These are phyloP conservation scores for Pseudogymnoascus sp. DNA, from an alignment of 2,329 filamentous ascomycete genomes.

Conservation along the genomic window DNA sequence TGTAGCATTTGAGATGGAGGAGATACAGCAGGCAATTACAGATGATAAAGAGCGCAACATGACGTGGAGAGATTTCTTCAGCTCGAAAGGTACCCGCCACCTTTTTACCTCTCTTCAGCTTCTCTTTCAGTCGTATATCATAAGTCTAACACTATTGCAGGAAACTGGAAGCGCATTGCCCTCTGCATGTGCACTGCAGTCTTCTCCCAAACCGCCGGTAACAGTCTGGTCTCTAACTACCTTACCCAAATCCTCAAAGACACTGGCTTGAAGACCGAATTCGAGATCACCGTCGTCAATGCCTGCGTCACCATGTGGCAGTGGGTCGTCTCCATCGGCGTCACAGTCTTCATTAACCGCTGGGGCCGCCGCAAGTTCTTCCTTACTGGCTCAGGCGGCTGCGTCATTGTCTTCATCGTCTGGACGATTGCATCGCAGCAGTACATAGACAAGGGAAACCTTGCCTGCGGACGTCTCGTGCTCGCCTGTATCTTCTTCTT, in stretches of 20 bases:
- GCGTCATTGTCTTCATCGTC: conserved; percentile 27
- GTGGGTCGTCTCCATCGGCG: conserved; percentile 33
- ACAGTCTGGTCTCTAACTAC: conserved; percentile 36
- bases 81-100: neutral
- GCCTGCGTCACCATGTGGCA: conserved; percentile 35
- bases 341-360: conserved; percentile 30
- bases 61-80: conserved; percentile 10
- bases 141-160: conserved; percentile 7
- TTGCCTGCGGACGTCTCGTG: conserved; percentile 29
- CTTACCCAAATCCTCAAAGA: conserved; percentile 32
- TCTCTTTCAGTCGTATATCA: conserved; percentile 20
- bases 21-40: conserved; percentile 35
- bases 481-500: conserved; percentile 36
- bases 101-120: neutral
- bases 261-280: conserved; percentile 30
- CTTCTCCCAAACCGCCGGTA: conserved; percentile 35
- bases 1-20: conserved; percentile 37
- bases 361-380: conserved; percentile 34
- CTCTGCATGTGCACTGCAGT: conserved; percentile 34
- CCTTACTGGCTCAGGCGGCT: conserved; percentile 31
- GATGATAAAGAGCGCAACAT: conserved; percentile 9
- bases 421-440: conserved; percentile 34
- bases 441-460: conserved; percentile 28
- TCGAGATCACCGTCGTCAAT: conserved; percentile 35
- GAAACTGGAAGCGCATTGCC: conserved; percentile 33